Percentiles rank a stretch among this genome's conserved stretches.
Evolutionary conservation across 805 yeast species (phyloP).

Genomic region (Schwanniomyces polymorphus): DNA sequence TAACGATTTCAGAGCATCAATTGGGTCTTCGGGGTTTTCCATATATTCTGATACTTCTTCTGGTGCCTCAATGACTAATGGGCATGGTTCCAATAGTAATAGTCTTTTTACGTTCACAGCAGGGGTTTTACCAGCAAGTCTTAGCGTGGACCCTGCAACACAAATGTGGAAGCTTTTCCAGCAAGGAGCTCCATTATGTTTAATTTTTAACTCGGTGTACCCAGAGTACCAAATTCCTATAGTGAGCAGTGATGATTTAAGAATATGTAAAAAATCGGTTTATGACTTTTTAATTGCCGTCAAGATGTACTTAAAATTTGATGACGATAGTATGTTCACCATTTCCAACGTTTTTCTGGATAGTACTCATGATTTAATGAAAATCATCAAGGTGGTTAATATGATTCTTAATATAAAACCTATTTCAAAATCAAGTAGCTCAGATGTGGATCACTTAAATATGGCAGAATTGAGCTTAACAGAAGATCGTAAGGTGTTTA

Average conservation of each 20-base stretch:
- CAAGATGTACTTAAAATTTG: conserved; percentile 67
- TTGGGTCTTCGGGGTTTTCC: conserved; percentile 34
- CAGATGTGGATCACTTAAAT: conserved; percentile 6
- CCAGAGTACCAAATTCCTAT: conserved; percentile 49
- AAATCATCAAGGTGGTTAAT: conserved; percentile 71
- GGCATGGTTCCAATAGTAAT: conserved; percentile 21
- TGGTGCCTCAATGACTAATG: conserved; percentile 11
- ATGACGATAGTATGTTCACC: conserved; percentile 83
- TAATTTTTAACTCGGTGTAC: conserved; percentile 71
- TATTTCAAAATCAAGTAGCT: conserved; percentile 1
- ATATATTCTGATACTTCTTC: conserved; percentile 33
- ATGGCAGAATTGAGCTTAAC: conserved; percentile 30
- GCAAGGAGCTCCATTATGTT: conserved; percentile 89
- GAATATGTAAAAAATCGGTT: conserved; percentile 83
- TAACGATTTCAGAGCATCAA: conserved; percentile 31
- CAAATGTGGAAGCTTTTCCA: conserved; percentile 86
- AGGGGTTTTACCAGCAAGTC: conserved; percentile 73
- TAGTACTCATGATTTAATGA: conserved; percentile 72
- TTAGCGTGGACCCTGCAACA: conserved; percentile 87
- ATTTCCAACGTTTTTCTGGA: conserved; percentile 87
- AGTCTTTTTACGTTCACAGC: conserved; percentile 65
- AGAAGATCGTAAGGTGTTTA: conserved; percentile 73
- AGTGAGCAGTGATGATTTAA: conserved; percentile 75
- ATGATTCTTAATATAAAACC: conserved; percentile 42
- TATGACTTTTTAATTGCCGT: conserved; percentile 90